Base-by-base conservation (phyloP, 768 basidiomycete genomes). In the Gymnopilus dilepis region DNA sequence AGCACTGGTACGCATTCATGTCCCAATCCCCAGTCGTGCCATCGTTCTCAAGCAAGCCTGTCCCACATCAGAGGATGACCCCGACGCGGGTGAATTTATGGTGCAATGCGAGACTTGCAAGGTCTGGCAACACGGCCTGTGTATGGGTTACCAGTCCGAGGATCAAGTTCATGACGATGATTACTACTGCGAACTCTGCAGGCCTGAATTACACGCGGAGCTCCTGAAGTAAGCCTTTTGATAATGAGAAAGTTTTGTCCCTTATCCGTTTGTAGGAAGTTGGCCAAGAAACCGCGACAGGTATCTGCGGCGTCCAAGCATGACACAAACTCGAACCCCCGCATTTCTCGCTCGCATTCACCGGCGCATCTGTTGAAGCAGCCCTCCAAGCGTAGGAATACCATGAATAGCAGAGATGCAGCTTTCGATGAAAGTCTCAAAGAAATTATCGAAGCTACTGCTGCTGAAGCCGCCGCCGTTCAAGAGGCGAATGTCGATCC, bases 401-500 rank as follows among this genome's bases (percentile, higher is more conserved):
- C 97, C 53, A 97, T 99, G 95, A 99, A 99, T 74, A 96, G 94
- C 69, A 82, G 97, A 59, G 97, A 97, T 73, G 94, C 96, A 15
- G 90, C 89, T 12, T 96, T 95, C 72, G 96, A 97, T 72, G 92
- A 95, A 70, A 94, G 89, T 70, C 73, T 92, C 58, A 89, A 90
- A 72, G 89, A 90, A 69, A 78, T 91, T 56, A 87, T 92, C 53
- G 87, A 90, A 67, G 86, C 85, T 38, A 88, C 88, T 19, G 90
- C 89, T 24, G 86, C 87, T 6, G 89, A 90, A 71, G 90, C 88
- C 3, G 84, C 84, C 51, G 83, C 82, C 30, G 77, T 73, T 8
- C 77, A 82, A 51, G 84, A 84, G 40, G 70, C 76, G n/a, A 42
- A 77, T 13, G 74, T 76, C 22, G 78, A 77, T 30, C 78, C 80